phyloP scores from a whole-genome alignment of 2,329 filamentous ascomycete species.

The Ascochyta clinopodiicola region DNA sequence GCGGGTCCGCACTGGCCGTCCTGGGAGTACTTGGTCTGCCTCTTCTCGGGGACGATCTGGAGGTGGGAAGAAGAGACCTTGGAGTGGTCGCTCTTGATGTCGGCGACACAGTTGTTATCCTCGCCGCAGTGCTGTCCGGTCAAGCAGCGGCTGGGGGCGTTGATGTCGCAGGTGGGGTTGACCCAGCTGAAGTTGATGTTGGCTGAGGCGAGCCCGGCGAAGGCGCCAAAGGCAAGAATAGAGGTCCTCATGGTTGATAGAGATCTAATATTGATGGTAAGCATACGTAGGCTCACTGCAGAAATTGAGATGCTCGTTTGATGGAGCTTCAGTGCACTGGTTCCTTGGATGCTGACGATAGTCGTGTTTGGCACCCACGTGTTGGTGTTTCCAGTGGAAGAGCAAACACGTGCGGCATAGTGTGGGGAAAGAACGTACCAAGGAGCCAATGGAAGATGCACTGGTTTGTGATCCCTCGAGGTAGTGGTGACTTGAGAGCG shows the following conservation, averaged over 20 bases:
- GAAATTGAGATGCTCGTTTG: background rate
- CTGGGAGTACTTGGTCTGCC: conserved; percentile 44
- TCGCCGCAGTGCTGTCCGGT: conserved; percentile 48
- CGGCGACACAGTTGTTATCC: conserved; percentile 43
- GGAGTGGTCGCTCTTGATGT: conserved; percentile 35
- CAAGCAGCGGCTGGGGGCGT: conserved; percentile 40
- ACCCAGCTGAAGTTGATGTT: conserved; percentile 59
- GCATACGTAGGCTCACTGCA: conserved; percentile 11
- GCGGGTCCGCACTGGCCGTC: conserved; percentile 51
- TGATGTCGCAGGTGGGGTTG: conserved; percentile 52
- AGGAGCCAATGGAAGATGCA: background rate
- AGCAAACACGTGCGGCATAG: background rate
- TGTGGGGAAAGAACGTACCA: conserved; percentile 12
- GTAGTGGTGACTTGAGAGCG: background rate
- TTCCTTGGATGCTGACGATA: background rate
- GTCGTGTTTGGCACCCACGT: conserved; percentile 5
- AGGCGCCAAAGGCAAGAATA: conserved; percentile 36
- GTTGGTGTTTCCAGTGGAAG: background rate
- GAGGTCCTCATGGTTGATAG: conserved; percentile 38
- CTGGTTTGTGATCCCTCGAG: background rate
- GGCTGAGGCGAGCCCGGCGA: conserved; percentile 49
- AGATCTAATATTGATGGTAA: conserved; percentile 23
- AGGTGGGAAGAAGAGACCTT: conserved; percentile 34
- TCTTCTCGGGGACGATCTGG: conserved; percentile 33
- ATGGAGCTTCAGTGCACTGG: background rate